Percentiles rank a stretch among this genome's conserved stretches.
These are phyloP conservation scores for Trichocomaceae sp. DNA, from an alignment of 2,329 filamentous ascomycete species.

Conservation along the genomic window DNA sequence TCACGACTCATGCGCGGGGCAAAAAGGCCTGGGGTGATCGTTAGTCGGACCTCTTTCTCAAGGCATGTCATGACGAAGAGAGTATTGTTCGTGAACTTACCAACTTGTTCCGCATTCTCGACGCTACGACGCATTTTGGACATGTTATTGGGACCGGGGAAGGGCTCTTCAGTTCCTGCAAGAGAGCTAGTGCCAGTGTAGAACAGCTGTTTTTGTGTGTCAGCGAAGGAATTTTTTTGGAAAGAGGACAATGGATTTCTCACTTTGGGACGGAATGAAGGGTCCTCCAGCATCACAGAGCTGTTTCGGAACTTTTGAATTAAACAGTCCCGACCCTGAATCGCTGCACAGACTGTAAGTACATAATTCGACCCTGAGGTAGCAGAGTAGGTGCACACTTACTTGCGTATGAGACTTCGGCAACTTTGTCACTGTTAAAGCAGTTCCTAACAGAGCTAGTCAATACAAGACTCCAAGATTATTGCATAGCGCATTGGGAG, in stretches of 20 bases:
- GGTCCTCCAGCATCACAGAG: conserved; percentile 83
- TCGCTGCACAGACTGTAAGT: conserved; percentile 50
- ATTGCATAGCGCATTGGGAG: not conserved
- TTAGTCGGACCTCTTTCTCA: not conserved
- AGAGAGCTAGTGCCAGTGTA: conserved; percentile 45
- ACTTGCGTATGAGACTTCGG: conserved; percentile 95
- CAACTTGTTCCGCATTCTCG: conserved; percentile 78
- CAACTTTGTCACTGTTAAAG: conserved; percentile 75
- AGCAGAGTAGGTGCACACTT: conserved; percentile 41
- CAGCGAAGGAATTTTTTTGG: conserved; percentile 45
- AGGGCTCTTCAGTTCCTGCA: conserved; percentile 65
- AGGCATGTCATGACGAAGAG: not conserved
- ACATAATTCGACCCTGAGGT: conserved; percentile 5
- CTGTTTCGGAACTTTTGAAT: conserved; percentile 96
- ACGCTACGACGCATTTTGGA: conserved; percentile 83
- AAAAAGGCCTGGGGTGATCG: conserved; percentile 59
- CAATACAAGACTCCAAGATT: conserved; percentile 10
- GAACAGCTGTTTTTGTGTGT: conserved; percentile 45
- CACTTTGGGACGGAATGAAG: conserved; percentile 78
- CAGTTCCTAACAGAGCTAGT: conserved; percentile 54
- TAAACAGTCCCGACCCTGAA: conserved; percentile 85
- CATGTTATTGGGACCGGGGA: conserved; percentile 73
- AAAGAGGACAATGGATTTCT: conserved; percentile 38
- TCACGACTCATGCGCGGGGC: conserved; percentile 69
- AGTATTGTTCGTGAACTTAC: conserved; percentile 42